Evolutionary conservation across 306 rosid species (phyloP), one percentile per base, ranked within the genome.

Genomic region (Vicia sativa): DNA sequence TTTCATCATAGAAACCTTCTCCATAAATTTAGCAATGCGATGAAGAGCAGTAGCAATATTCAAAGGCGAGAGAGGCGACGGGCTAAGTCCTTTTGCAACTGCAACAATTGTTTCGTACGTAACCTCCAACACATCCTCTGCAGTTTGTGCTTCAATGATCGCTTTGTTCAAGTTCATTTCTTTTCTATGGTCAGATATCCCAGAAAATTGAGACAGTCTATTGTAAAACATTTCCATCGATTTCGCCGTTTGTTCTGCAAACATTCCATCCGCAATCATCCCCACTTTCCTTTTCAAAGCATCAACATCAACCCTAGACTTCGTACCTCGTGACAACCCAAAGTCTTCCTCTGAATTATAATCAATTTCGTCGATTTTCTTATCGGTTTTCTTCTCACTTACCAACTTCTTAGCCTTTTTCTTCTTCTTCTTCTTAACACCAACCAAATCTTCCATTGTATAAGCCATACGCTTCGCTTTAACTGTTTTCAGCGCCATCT

Each of bases 1-100:
- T 76, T 77, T 75, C 77, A 67, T 42, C 95, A 90, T 83, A 21
- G 85, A 82, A 63, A 86, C 86, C 72, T 82, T 85, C 78, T 93
- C 98, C 98, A 93, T 90, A 68, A 88, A 90, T 81, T 85, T 90
- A 73, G 98, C 98, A 73, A 90, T 87, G 42, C 98, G 84, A 79
- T 93, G 98, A 79, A 93, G 93, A 34, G 96, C 86, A 26, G 98
- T 90, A 57, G 97, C 96, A 74, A 91, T 83, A 81, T 91, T 91
- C 73, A 93, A 76, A 50, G 98, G 96, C 57, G 97, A 85, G 28
- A 93, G 88, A 49, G 97, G 97, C 0, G 97, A 93, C 43, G 98
- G 98, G 67, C 87, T 90, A 71, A 90, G 78, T 39, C 98, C 97
- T 75, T 90, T 93, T 16, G 81, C 86, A 59, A 93, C 98, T 12